Percentiles rank a stretch among this genome's conserved stretches.
These are phyloP conservation scores for Dryas alaskensis DNA, from an alignment of 306 rosid genomes.

Conservation along the genomic window DNA sequence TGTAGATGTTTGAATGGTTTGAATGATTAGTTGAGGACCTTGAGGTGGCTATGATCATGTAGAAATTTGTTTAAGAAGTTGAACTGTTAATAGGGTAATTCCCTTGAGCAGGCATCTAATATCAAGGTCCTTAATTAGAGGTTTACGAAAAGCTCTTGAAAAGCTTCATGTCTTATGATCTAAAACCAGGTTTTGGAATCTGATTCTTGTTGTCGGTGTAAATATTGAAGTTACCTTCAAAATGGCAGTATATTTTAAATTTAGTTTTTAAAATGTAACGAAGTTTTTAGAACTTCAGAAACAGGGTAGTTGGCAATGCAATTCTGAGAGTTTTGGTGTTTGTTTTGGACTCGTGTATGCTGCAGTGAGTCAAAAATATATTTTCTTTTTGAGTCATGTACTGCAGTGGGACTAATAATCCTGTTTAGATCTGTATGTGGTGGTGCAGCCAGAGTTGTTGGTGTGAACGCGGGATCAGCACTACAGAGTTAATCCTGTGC, in stretches of 20 bases:
- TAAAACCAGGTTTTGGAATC: too few species aligned
- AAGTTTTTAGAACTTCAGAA: not conserved
- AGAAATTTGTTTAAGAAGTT: too few species aligned
- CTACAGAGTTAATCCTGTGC: not conserved
- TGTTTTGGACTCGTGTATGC: too few species aligned
- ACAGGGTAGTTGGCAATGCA: not conserved
- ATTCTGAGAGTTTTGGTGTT: not conserved
- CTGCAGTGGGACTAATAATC: not conserved
- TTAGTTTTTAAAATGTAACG: not conserved
- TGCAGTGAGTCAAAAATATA: too few species aligned
- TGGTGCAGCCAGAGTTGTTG: not conserved
- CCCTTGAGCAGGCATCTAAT: too few species aligned
- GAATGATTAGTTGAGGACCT: not conserved
- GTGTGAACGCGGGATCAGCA: not conserved
- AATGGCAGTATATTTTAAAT: too few species aligned
- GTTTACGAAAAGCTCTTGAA: not conserved
- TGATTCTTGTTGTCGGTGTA: too few species aligned
- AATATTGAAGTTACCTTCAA: too few species aligned
- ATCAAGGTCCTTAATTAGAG: not conserved
- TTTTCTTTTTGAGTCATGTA: not conserved
- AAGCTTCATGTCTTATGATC: not conserved
- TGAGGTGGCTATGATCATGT: too few species aligned
- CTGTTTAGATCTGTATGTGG: not conserved
- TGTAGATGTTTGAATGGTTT: not conserved
- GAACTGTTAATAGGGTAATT: too few species aligned